phyloP scores from a whole-genome alignment of 192 early-diverging fungal species.

The Coemansia sp. region DNA sequence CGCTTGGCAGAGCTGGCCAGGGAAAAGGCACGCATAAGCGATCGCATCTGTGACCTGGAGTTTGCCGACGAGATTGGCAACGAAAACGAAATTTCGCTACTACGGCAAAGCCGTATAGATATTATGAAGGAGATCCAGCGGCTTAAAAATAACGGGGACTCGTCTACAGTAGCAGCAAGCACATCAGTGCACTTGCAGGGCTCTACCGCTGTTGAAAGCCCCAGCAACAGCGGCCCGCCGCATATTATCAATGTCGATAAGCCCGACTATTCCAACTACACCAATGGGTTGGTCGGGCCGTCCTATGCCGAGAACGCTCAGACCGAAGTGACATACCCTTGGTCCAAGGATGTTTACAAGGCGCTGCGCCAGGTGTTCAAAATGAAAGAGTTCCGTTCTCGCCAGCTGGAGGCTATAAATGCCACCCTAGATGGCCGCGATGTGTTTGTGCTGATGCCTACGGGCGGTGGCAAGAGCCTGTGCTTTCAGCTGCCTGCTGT shows the following conservation, averaged over 20 bases:
- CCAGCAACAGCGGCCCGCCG: neutral
- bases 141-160: constrained; percentile 4
- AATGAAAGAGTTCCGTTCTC: constrained; percentile 72
- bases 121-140: constrained; percentile 38
- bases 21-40: constrained; percentile 52
- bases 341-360: constrained; percentile 69
- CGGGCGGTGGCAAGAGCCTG: constrained; percentile 93
- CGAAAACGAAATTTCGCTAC: constrained; percentile 41
- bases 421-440: constrained; percentile 78
- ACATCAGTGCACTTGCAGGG: neutral
- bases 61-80: constrained; percentile 44
- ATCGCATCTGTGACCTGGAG: constrained; percentile 51
- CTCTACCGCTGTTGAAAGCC: neutral
- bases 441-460: constrained; percentile 97
- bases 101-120: constrained; percentile 33
- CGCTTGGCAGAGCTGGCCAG: constrained; percentile 19
- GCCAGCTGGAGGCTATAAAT: constrained; percentile 89
- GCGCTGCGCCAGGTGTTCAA: constrained; percentile 68
- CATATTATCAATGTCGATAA: no score
- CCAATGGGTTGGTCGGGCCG: constrained; percentile 26
- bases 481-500: constrained; percentile 93
- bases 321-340: constrained; percentile 53
- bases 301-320: constrained; percentile 40
- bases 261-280: neutral
- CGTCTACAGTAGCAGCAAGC: neutral